Evolutionary conservation across 805 yeast species (phyloP).

Genomic region (Schwanniomyces polymorphus): DNA sequence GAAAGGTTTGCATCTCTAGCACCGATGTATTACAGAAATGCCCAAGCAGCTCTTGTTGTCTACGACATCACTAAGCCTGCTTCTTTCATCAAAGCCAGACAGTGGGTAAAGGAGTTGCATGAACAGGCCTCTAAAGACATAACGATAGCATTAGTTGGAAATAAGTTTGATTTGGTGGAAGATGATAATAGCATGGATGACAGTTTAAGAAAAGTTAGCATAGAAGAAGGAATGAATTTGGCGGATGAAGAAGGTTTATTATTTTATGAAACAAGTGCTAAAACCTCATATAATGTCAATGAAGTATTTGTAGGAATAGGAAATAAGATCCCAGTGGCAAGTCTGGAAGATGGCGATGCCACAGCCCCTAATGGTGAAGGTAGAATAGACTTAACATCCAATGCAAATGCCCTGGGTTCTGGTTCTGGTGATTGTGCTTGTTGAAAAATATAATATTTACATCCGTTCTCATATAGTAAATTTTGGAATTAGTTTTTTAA

Average conservation of each 20-base stretch:
- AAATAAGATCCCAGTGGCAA: slow-evolving; percentile 64
- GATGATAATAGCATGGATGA: slow-evolving; percentile 51
- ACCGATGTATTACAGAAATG: slow-evolving; percentile 96
- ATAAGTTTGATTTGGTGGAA: slow-evolving; percentile 79
- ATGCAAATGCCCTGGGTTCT: slow-evolving; percentile 4
- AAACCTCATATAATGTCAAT: slow-evolving; percentile 83
- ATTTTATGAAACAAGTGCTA: slow-evolving; percentile 94
- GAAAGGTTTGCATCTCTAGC: slow-evolving; percentile 95
- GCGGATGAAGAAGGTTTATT: slow-evolving; percentile 90
- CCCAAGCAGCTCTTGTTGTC: slow-evolving; percentile 95
- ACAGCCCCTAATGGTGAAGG: slow-evolving; percentile 19
- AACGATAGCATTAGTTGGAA: slow-evolving; percentile 91
- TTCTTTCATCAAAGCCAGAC: slow-evolving; percentile 92
- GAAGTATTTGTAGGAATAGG: slow-evolving; percentile 92
- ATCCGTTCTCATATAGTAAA: neutral
- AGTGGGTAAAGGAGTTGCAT: slow-evolving; percentile 95
- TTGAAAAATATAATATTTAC: slow-evolving; percentile 4
- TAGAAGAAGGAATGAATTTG: slow-evolving; percentile 80
- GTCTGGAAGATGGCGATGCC: slow-evolving; percentile 10
- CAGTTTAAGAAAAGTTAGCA: slow-evolving; percentile 70
- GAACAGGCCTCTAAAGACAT: slow-evolving; percentile 94
- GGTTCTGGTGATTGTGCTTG: slow-evolving; percentile 21
- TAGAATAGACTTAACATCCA: slow-evolving; percentile 35
- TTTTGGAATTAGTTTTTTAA: neutral
- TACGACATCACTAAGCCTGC: slow-evolving; percentile 95